A percentile compares a stretch with the other conserved stretches of the same genome.
Evolutionary conservation across 169 alveolate species (phyloP).

Genomic region (Perkinsus olseni): DNA sequence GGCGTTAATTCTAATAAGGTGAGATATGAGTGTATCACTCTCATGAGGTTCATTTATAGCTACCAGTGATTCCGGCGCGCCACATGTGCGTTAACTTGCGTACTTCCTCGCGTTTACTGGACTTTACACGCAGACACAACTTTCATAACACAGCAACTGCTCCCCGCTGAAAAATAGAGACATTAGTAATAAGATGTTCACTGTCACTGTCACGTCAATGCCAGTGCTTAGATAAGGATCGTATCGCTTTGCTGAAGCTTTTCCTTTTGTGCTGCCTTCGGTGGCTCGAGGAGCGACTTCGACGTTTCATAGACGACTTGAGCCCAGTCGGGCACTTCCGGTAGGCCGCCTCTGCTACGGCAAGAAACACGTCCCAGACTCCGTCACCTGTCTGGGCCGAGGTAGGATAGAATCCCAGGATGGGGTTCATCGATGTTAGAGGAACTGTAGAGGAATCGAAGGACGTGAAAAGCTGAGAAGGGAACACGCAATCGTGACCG

Average conservation of each 20-base stretch:
- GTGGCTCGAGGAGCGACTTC: background rate
- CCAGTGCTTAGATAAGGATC: background rate
- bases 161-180: too few relatives aligned
- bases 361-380: background rate
- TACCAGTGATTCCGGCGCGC: too few relatives aligned
- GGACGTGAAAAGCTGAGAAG: background rate
- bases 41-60: too few relatives aligned
- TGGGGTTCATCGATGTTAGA: background rate
- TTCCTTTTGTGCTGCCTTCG: background rate
- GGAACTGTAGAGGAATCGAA: background rate
- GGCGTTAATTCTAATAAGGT: too few relatives aligned
- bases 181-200: too few relatives aligned
- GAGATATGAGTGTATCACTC: too few relatives aligned
- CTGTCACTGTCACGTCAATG: background rate
- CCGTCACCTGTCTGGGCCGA: background rate
- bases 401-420: background rate
- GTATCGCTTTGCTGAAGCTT: background rate
- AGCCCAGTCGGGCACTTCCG: background rate
- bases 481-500: background rate
- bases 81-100: too few relatives aligned
- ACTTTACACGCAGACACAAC: too few relatives aligned
- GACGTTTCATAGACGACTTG: background rate
- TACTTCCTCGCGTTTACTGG: too few relatives aligned
- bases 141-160: too few relatives aligned
- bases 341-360: background rate